phyloP scores from a whole-genome alignment of 2,329 filamentous ascomycete genomes.

The Rutstroemia sydowiana region DNA sequence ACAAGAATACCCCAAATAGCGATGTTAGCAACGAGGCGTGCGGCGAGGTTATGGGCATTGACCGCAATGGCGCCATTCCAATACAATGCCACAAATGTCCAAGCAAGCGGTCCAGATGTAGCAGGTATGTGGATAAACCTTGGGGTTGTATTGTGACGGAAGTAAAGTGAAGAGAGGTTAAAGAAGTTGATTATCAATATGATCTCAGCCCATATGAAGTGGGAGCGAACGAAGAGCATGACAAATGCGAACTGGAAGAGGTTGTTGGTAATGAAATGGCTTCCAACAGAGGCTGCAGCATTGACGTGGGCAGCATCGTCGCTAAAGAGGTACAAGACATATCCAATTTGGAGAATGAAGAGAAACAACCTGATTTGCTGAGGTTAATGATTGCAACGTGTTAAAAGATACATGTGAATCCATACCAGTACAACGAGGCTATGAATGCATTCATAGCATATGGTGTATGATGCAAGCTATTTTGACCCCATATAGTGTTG shows the following conservation, averaged over 20 bases:
- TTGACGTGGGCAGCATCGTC: slow-evolving; percentile 54
- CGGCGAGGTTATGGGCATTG: slow-evolving; percentile 57
- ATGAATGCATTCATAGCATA: slow-evolving; percentile 66
- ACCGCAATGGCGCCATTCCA: slow-evolving; percentile 84
- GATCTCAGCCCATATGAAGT: slow-evolving; percentile 70
- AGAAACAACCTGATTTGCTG: slow-evolving; percentile 54
- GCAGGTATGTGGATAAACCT: slow-evolving; percentile 70
- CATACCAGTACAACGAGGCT: slow-evolving; percentile 68
- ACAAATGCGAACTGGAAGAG: slow-evolving; percentile 75
- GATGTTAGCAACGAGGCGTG: slow-evolving; percentile 77
- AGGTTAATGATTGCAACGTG: not conserved
- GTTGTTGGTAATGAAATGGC: slow-evolving; percentile 82
- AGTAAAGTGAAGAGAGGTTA: slow-evolving; percentile 73
- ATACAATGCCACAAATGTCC: slow-evolving; percentile 80
- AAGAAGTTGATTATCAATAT: slow-evolving; percentile 74
- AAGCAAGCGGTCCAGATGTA: slow-evolving; percentile 71
- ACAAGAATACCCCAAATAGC: slow-evolving; percentile 79
- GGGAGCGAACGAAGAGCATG: slow-evolving; percentile 70
- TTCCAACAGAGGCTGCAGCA: slow-evolving; percentile 68
- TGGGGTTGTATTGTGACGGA: slow-evolving; percentile 66
- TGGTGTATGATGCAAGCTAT: slow-evolving; percentile 57
- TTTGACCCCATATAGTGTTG: slow-evolving; percentile 66
- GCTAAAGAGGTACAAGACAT: slow-evolving; percentile 70
- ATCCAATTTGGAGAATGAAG: slow-evolving; percentile 68
- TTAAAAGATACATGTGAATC: not conserved